Base-by-base conservation (phyloP, 352 stramenopile genomes). In the Phytophthora gonapodyides region DNA sequence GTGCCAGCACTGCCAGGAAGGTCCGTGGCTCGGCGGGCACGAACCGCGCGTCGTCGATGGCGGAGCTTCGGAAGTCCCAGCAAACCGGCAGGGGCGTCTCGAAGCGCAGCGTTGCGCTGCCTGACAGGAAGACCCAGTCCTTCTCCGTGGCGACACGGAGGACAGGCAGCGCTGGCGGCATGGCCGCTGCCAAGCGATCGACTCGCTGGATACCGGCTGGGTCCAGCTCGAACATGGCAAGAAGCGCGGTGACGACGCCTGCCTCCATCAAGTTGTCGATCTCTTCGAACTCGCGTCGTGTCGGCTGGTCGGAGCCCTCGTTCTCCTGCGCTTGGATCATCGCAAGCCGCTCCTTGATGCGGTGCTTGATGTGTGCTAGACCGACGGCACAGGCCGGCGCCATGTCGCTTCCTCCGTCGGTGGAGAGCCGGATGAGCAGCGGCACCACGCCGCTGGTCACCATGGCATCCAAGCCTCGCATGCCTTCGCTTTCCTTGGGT, bases 211-310 rank as follows among this genome's bases (percentile, higher is more conserved):
- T 88, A 17, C 63, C 80, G 8, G 73, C 50, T 17, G 73, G 78
- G 46, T 92, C 83, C 12, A 92, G 67, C 34, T 94, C 85, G 51
- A 91, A 85, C 85, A 94, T 91, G 2, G 85, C 73, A 33, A 94
- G 44, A 27, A 94, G 59, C n/a, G 83, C 84, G 7, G 69, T 69
- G 24, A 94, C 68, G 8, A 92, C 76, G 11, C 85, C 85, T 27
- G 81, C 76, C 27, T 91, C 79, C 77, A 93, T 88, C 34, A 86
- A 72, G 36, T 89, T 76, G 6, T 72, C 64, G 21, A 75, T 46
- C 17, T 79, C 71, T 24, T 60, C 52, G 5, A 58, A 60, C 9
- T 72, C 46, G 3, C 52, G 50, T 5, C 33, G 60, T 16, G 75
- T 67, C 8, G 43, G 15, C 13, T 35, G 46, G 1, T 63, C 56